Evolutionary conservation across 1,284 basidiomycete genomes (phyloP).

Genomic region (Ceratobasidium sp.): DNA sequence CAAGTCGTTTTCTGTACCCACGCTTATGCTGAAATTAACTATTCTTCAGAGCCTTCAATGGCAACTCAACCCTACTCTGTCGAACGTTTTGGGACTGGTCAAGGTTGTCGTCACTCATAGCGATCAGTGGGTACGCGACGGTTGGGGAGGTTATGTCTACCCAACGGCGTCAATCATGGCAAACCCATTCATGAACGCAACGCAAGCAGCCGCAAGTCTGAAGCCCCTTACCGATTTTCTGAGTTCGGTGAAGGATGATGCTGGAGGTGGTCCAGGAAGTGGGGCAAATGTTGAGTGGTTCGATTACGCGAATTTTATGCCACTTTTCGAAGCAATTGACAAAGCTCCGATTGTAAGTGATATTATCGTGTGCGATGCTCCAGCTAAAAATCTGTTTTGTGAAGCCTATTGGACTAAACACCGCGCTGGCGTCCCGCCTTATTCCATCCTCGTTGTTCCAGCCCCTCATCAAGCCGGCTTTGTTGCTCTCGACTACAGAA

Average conservation of each 20-base stretch:
- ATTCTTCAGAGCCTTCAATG: not conserved
- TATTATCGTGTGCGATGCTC: not conserved
- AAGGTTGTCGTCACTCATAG: not conserved
- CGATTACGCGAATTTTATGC: not conserved
- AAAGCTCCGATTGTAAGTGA: not conserved
- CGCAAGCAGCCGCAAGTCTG: conserved; percentile 4
- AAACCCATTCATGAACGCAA: not conserved
- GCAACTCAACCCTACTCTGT: not conserved
- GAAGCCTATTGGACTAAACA: not conserved
- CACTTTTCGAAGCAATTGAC: not conserved
- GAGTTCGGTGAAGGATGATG: not conserved
- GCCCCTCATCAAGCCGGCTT: not conserved
- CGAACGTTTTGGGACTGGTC: not conserved
- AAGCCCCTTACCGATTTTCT: conserved; percentile 20
- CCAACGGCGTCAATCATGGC: not conserved
- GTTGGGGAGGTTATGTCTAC: conserved; percentile 10
- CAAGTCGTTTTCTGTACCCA: not conserved
- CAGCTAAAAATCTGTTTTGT: not conserved
- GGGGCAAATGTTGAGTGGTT: not conserved
- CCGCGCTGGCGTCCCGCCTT: conserved; percentile 16
- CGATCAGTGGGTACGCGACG: not conserved
- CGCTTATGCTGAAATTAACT: not conserved
- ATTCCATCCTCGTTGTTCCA: conserved; percentile 1
- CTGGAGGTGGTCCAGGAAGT: not conserved
- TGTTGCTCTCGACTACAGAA: not conserved